These are phyloP conservation scores for Dothideomycetes sp. DNA, from an alignment of 2,329 filamentous ascomycete species.

Conservation along the genomic window DNA sequence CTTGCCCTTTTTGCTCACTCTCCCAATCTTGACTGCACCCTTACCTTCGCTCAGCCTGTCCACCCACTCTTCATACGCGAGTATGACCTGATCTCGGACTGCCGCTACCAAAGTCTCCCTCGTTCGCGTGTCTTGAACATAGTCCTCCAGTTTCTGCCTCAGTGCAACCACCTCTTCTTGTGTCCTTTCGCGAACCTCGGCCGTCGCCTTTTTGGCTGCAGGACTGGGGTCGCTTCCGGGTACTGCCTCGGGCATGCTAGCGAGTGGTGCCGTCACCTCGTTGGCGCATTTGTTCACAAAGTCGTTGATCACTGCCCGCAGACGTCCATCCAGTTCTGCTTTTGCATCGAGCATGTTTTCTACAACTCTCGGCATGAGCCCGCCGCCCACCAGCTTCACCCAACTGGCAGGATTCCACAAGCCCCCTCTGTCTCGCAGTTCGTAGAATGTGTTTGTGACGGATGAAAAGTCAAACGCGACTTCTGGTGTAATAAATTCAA, in stretches of 20 bases:
- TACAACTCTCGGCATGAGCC: slow-evolving; percentile 55
- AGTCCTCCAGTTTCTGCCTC: slow-evolving; percentile 49
- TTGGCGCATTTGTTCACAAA: slow-evolving; percentile 52
- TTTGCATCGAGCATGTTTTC: slow-evolving; percentile 66
- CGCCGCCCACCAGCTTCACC: slow-evolving; percentile 43
- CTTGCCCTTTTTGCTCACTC: slow-evolving; percentile 45
- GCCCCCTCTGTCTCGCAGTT: slow-evolving; percentile 54
- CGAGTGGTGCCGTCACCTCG: slow-evolving; percentile 45
- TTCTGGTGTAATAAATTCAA: slow-evolving; percentile 62
- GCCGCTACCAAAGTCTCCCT: slow-evolving; percentile 58
- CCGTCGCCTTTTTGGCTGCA: slow-evolving; percentile 22
- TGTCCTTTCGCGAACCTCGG: slow-evolving; percentile 44
- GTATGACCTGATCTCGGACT: slow-evolving; percentile 54
- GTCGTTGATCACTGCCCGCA: slow-evolving; percentile 56
- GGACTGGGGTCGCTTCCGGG: slow-evolving; percentile 4
- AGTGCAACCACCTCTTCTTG: slow-evolving; percentile 50
- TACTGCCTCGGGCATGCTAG: slow-evolving; percentile 19
- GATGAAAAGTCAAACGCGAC: slow-evolving; percentile 58
- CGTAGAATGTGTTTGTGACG: slow-evolving; percentile 57
- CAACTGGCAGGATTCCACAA: slow-evolving; percentile 58
- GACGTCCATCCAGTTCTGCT: slow-evolving; percentile 54
- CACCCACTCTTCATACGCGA: slow-evolving; percentile 56
- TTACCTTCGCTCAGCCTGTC: slow-evolving; percentile 40
- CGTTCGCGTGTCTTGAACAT: slow-evolving; percentile 55
- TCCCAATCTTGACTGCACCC: slow-evolving; percentile 21